Evolutionary conservation across 1,284 basidiomycete species (phyloP).

Genomic region (Cryptococcus deneoformans): DNA sequence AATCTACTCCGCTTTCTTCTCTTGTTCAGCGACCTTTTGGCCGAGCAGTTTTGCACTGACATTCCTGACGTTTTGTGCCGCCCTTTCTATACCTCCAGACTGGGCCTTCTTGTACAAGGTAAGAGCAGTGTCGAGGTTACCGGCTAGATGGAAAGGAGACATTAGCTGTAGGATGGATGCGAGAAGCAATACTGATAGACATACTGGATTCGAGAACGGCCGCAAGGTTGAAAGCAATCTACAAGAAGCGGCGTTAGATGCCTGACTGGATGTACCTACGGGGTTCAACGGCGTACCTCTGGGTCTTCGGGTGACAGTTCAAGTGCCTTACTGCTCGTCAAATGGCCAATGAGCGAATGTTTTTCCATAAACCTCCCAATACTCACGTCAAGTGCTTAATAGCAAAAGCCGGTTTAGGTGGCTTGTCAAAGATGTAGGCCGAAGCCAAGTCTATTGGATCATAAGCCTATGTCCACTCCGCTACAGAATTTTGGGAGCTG

Average conservation of each 20-base stretch:
- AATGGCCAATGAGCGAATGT: not conserved
- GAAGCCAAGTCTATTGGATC: conserved; percentile 72
- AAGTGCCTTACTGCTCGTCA: conserved; percentile 65
- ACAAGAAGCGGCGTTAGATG: not conserved
- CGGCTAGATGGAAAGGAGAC: conserved; percentile 26
- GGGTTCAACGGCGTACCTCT: conserved; percentile 52
- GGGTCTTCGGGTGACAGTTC: conserved; percentile 86
- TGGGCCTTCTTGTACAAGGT: conserved; percentile 46
- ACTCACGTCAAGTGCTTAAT: conserved; percentile 79
- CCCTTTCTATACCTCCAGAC: conserved; percentile 45
- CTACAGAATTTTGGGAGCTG: not conserved
- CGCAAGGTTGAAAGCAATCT: conserved; percentile 87
- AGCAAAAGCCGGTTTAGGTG: conserved; percentile 83
- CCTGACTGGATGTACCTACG: not conserved
- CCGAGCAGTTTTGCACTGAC: conserved; percentile 44
- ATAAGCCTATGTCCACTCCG: not conserved
- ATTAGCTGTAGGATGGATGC: not conserved
- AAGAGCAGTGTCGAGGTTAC: conserved; percentile 43
- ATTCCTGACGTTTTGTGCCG: conserved; percentile 46
- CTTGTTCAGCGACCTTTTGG: conserved; percentile 14
- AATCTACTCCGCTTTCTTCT: not conserved
- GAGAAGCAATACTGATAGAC: conserved; percentile 5
- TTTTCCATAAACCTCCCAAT: not conserved
- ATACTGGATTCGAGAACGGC: conserved; percentile 48
- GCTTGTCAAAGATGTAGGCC: conserved; percentile 85